Evolutionary conservation across 2,329 filamentous ascomycete genomes (phyloP).

Genomic region (Leptographium galeiforme): DNA sequence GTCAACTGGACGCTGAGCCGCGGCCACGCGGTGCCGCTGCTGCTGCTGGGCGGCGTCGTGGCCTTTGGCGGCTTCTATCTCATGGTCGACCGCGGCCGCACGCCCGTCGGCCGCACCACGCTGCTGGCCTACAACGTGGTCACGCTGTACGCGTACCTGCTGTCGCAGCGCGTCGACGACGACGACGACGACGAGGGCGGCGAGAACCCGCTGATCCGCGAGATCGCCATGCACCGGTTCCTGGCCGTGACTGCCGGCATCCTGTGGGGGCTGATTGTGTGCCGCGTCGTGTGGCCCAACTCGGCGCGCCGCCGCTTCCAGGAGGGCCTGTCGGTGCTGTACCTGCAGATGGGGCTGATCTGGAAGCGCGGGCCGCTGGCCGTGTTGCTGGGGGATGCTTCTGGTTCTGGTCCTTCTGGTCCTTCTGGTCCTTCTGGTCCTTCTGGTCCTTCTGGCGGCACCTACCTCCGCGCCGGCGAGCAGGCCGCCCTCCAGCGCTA

Average conservation of each 20-base stretch:
- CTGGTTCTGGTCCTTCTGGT: conserved; percentile 5
- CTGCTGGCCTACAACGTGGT: conserved; percentile 93
- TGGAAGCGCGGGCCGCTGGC: conserved; percentile 90
- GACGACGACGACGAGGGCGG: conserved; percentile 85
- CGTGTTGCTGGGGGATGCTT: conserved; percentile 49
- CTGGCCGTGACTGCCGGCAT: conserved; percentile 77
- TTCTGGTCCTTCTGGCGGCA: conserved; percentile 22
- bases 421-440: conserved; percentile 14
- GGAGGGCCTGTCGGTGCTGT: conserved; percentile 78
- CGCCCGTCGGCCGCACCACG: conserved; percentile 84
- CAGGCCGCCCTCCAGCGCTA: conserved; percentile 80
- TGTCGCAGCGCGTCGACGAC: conserved; percentile 66
- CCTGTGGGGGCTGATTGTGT: conserved; percentile 84
- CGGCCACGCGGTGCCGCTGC: conserved; percentile 62
- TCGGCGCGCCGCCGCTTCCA: conserved; percentile 80
- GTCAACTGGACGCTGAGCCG: conserved; percentile 64
- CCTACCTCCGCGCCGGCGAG: conserved; percentile 80
- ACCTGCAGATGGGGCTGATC: conserved; percentile 86
- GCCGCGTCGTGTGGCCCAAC: conserved; percentile 84
- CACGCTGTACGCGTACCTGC: conserved; percentile 83
- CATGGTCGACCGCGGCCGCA: conserved; percentile 71
- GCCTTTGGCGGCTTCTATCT: conserved; percentile 79
- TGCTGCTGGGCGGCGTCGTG: conserved; percentile 69
- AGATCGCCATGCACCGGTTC: conserved; percentile 80
- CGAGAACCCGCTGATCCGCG: conserved; percentile 66